A percentile compares a stretch with the other conserved stretches of the same genome.
Conservation (phyloP, 257 asterid genomes). For the Solanum acaule region DNA sequence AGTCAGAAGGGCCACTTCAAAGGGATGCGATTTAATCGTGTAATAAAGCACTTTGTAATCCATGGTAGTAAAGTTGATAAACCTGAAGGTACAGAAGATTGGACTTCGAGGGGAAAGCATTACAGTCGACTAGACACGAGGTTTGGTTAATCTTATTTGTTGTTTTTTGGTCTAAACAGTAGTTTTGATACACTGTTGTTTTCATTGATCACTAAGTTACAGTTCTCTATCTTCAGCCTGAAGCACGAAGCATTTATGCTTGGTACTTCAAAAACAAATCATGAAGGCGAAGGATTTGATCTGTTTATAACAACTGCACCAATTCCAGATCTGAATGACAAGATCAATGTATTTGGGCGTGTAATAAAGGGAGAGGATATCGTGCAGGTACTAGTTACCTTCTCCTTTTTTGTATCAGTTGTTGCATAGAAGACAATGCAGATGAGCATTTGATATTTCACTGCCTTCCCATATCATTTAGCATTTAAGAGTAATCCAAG, state of each 20-base stretch:
- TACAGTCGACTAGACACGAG: constrained; percentile 84
- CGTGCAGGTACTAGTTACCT: constrained; percentile 57
- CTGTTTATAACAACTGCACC: constrained; percentile 88
- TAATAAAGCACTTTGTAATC: constrained; percentile 80
- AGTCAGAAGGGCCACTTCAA: constrained; percentile 67
- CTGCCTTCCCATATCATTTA: not conserved
- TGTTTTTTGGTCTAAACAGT: not conserved
- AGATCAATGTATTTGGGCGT: constrained; percentile 79
- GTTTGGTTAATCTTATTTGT: constrained; percentile 24
- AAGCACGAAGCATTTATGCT: constrained; percentile 99
- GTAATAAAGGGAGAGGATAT: constrained; percentile 93
- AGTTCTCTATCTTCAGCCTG: constrained; percentile 15
- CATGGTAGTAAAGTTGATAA: constrained; percentile 80
- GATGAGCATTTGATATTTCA: not conserved
- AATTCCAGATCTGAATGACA: constrained; percentile 77
- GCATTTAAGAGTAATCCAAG: not conserved
- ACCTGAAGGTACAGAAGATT: constrained; percentile 63
- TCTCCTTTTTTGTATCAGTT: not conserved
- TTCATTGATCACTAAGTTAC: not conserved
- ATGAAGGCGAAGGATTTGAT: constrained; percentile 58
- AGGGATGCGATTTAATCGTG: constrained; percentile 83
- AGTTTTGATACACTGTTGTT: not conserved
- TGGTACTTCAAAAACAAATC: constrained; percentile 77
- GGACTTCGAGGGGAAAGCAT: constrained; percentile 89
- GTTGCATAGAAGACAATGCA: not conserved